Base-by-base conservation (phyloP, 2,329 filamentous ascomycete genomes). In the Emydomyces testavorans region DNA sequence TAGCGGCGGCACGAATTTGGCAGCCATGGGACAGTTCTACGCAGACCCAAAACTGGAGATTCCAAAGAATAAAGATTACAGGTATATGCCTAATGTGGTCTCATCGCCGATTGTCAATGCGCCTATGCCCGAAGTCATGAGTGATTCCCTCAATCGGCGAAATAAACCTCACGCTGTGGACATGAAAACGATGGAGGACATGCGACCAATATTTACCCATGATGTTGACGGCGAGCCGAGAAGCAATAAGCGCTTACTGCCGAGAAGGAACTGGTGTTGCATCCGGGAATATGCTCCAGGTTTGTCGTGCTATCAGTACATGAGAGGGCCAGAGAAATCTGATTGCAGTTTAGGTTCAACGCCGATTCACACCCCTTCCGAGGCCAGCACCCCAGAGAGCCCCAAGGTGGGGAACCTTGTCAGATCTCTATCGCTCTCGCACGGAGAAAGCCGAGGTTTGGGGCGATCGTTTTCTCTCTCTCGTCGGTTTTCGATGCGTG, bases 61-160 rank as follows among this genome's bases (percentile, higher is more conserved):
- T 26, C 71, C 85, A 2, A 96, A 95, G 65, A 86, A 96, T 66
- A 81, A 80, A 55, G 92, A 98, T 62, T 89, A 92, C 60, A 78
- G 92, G 52, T 98, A 98, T 62, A 98, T 98, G 83, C 85, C 88
- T 3, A 98, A 98, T 58, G 70, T 98, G 51, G 80, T 96, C 56
- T 93, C 88, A 1, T 95, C 89, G 0, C 88, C 89, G 10, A 96
- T 98, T 61, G 90, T 84, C 57, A 95, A 98, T 61, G 81, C 83
- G 11, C 92, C 93, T 4, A 86, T 89, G 15, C 83, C 89, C 0
- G 85, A 92, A 45, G 72, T 93, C 59, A 76, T 96, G 71, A 87
- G 87, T 4, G 90, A 98, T 64, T 77, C 94, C 44, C 75, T 98
- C 52, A 95, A 96, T 70, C 92, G 85, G 70, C 79, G 92, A 23